Percentiles rank a stretch among this genome's conserved stretches.
phyloP scores from a whole-genome alignment of 2,329 filamentous ascomycete genomes.

The Blastomyces gilchristii region DNA sequence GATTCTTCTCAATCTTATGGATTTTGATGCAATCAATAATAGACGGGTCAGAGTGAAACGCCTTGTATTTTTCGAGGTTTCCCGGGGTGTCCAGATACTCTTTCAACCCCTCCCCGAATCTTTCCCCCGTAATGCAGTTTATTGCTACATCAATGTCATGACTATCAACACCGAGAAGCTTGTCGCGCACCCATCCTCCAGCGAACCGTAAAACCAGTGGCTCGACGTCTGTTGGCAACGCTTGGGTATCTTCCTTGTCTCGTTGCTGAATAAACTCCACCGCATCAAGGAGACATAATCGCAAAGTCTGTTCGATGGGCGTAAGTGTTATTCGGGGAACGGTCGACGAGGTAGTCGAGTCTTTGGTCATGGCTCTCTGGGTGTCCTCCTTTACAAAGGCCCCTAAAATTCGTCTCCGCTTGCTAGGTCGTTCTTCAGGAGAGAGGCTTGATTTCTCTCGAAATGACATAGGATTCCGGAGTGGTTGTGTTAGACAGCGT shows the following conservation, averaged over 20 bases:
- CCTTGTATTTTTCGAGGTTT: slow-evolving; percentile 35
- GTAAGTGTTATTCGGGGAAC: slow-evolving; percentile 50
- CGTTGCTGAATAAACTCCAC: slow-evolving; percentile 50
- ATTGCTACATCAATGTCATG: slow-evolving; percentile 43
- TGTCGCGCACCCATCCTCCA: slow-evolving; percentile 43
- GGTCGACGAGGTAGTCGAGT: slow-evolving; percentile 9
- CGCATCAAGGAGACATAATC: slow-evolving; percentile 71
- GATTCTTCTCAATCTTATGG: slow-evolving; percentile 84
- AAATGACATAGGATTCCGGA: slow-evolving; percentile 20
- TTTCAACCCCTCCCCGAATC: slow-evolving; percentile 38
- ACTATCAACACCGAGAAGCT: slow-evolving; percentile 37
- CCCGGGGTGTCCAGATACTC: slow-evolving; percentile 33
- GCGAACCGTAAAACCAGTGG: slow-evolving; percentile 38
- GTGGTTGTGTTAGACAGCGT: background rate
- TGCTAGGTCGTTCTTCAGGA: slow-evolving; percentile 21
- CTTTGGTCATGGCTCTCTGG: slow-evolving; percentile 19
- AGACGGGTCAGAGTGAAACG: slow-evolving; percentile 36
- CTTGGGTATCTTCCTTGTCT: slow-evolving; percentile 31
- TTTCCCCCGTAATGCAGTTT: slow-evolving; percentile 40
- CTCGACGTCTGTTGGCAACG: slow-evolving; percentile 10
- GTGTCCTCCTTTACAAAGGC: slow-evolving; percentile 9
- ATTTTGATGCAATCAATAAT: slow-evolving; percentile 55
- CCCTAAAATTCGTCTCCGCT: slow-evolving; percentile 26
- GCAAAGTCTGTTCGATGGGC: slow-evolving; percentile 59
- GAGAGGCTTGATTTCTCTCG: slow-evolving; percentile 16